Evolutionary conservation across 1,284 basidiomycete genomes (phyloP).

Genomic region (Schizopora paradoxa): DNA sequence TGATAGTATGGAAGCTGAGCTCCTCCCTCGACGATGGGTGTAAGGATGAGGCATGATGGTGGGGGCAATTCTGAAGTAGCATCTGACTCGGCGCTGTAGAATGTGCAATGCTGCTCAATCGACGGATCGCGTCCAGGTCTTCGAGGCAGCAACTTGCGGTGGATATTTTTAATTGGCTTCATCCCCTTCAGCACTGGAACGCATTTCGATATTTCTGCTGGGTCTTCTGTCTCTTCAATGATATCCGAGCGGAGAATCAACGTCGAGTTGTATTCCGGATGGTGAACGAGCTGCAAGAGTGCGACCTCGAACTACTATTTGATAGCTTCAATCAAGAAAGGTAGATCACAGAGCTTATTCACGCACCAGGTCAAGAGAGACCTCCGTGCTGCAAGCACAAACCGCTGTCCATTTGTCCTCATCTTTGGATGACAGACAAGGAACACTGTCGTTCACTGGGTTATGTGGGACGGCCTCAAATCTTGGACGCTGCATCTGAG

Average conservation of each 20-base stretch:
- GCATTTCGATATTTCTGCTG: constrained; percentile 24
- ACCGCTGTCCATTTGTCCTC: constrained; percentile 31
- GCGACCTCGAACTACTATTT: constrained; percentile 56
- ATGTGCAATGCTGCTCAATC: constrained; percentile 72
- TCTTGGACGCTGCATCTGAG: too few relatives aligned
- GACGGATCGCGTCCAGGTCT: constrained; percentile 61
- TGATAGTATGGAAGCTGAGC: constrained; percentile 72
- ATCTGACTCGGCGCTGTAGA: constrained; percentile 39
- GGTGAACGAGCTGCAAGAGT: constrained; percentile 60
- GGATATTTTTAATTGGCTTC: constrained; percentile 41
- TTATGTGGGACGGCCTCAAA: background rate
- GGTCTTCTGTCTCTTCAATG: constrained; percentile 38
- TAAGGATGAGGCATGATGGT: constrained; percentile 52
- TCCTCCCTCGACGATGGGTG: constrained; percentile 46
- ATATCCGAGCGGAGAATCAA: constrained; percentile 74
- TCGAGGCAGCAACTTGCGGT: constrained; percentile 64
- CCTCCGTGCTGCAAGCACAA: constrained; percentile 36
- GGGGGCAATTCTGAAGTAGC: too few relatives aligned
- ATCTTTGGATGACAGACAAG: background rate
- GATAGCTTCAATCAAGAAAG: constrained; percentile 10
- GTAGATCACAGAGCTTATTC: background rate
- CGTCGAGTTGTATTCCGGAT: constrained; percentile 81
- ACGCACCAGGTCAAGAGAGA: constrained; percentile 38
- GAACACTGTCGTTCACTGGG: background rate
- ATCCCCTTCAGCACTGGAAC: constrained; percentile 40